Evolutionary conservation across 106 monocot genomes (phyloP).

Genomic region (Dactylorhiza incarnata): DNA sequence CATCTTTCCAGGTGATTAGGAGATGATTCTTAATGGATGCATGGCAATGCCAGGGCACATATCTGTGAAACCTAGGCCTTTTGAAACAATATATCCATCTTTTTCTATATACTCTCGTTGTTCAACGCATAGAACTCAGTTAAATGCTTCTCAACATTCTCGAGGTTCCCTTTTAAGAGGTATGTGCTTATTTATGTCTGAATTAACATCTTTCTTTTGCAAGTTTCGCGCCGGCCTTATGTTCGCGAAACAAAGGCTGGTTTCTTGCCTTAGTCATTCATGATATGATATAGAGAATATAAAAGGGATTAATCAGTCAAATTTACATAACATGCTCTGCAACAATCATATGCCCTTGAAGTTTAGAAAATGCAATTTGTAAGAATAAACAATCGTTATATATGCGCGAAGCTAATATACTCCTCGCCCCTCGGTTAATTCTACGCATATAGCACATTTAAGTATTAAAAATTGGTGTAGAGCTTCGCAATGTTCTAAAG

Average conservation of each 20-base stretch:
- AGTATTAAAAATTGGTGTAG: not conserved
- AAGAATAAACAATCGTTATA: not conserved
- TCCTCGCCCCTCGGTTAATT: not conserved
- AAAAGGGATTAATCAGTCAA: not conserved
- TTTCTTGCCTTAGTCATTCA: not conserved
- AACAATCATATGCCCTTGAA: not conserved
- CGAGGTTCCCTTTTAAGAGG: constrained; percentile 10
- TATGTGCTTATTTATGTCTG: constrained; percentile 3
- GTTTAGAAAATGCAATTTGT: not conserved
- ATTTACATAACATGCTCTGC: not conserved
- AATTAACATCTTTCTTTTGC: not conserved
- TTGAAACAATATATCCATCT: constrained; percentile 6
- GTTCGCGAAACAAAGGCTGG: not conserved
- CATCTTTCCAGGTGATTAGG: constrained; percentile 8
- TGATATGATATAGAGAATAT: not conserved
- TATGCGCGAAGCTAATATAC: not conserved
- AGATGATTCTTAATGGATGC: constrained; percentile 47
- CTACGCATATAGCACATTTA: not conserved
- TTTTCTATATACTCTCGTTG: not conserved
- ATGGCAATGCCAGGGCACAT: constrained; percentile 18
- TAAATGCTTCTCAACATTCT: constrained; percentile 3
- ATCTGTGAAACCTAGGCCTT: constrained; percentile 17
- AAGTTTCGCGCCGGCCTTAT: not conserved
- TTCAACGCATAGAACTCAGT: not conserved
- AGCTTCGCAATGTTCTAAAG: not conserved